Percentiles rank a stretch among this genome's conserved stretches.
These are phyloP conservation scores for Drechslerella dactyloides DNA, from an alignment of 2,329 filamentous ascomycete species.

Conservation along the genomic window DNA sequence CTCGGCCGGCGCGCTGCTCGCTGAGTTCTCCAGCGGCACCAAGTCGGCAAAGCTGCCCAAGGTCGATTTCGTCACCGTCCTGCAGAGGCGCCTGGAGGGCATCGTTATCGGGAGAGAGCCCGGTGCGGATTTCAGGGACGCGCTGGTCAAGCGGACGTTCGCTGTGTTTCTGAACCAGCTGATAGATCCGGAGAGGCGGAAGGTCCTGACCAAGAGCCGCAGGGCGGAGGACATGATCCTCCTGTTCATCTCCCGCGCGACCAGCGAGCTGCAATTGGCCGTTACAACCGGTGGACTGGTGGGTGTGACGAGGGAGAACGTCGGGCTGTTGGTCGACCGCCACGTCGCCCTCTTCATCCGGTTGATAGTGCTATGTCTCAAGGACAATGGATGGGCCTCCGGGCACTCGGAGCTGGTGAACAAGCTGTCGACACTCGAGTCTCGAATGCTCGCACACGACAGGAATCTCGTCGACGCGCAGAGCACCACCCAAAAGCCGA, in stretches of 20 bases:
- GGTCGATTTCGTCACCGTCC: slow-evolving; percentile 69
- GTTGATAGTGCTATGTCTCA: slow-evolving; percentile 78
- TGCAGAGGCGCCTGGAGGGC: slow-evolving; percentile 79
- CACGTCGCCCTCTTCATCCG: slow-evolving; percentile 95
- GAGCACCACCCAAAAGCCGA: slow-evolving; percentile 53
- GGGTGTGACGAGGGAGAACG: slow-evolving; percentile 61
- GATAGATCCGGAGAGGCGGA: slow-evolving; percentile 85
- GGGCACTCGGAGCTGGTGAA: slow-evolving; percentile 83
- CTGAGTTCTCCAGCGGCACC: slow-evolving; percentile 63
- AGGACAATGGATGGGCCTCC: slow-evolving; percentile 81
- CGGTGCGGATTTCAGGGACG: slow-evolving; percentile 86
- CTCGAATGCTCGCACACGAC: slow-evolving; percentile 90
- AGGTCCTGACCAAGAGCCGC: slow-evolving; percentile 90
- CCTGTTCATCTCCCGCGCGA: slow-evolving; percentile 95
- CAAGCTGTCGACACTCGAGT: slow-evolving; percentile 81
- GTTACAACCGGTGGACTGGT: slow-evolving; percentile 41
- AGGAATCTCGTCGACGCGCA: slow-evolving; percentile 77
- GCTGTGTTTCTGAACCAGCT: slow-evolving; percentile 92
- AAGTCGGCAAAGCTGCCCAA: slow-evolving; percentile 75
- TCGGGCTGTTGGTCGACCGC: slow-evolving; percentile 82
- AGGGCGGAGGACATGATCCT: slow-evolving; percentile 90
- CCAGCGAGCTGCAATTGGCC: slow-evolving; percentile 75
- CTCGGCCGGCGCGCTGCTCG: slow-evolving; percentile 66
- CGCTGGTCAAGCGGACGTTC: slow-evolving; percentile 90
- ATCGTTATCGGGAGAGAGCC: slow-evolving; percentile 82